Evolutionary conservation across 2,329 filamentous ascomycete genomes (phyloP), one percentile per base, ranked within the genome.

Genomic region (Sphaerulina populicola): DNA sequence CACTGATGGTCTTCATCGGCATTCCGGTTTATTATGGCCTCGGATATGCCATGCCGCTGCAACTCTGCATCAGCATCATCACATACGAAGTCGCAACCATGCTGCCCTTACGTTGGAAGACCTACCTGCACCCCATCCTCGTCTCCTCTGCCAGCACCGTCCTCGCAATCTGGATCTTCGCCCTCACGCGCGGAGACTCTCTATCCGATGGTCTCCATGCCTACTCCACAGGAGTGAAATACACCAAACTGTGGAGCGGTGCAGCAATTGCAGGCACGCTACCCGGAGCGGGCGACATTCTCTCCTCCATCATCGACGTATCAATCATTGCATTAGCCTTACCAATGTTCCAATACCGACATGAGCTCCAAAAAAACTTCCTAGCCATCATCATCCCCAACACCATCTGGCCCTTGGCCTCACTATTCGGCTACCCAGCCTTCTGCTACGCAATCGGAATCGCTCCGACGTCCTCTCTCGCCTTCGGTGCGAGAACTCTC

Each of bases 311-410:
- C 5, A 71, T 82, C 2, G 79, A 82, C 59, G 78, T 77, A 6
- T 73, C 72, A 54, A 82, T 82, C 56, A 76, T 82, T 0, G 72
- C 77, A 1, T 72, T 82, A 2, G 78, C 79, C 2, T 65, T 82
- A 14, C 78, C 79, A 0, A 82, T 82, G 77, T 81, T 77, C 62
- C 74, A 76, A 50, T 81, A 81, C 65, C 74, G 78, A 2, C 70
- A 73, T 36, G 78, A 82, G 66, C 71, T 82, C 11, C 68, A 69
- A 18, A 49, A 44, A 33, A 52, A 61, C 47, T 78, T 80, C 58
- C 58, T 73, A 37, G 71, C 74, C 37, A 80, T 82, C 50, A 66
- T 77, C 4, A 62, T 77, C 2, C 79, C 79, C 2, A 79, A 75
- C 56, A 61, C 80, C 4, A 58, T 68, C 4, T 66, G 82, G 39